Conservation (phyloP, 2,329 filamentous ascomycete species). For the Aureobasidium pullulans region DNA sequence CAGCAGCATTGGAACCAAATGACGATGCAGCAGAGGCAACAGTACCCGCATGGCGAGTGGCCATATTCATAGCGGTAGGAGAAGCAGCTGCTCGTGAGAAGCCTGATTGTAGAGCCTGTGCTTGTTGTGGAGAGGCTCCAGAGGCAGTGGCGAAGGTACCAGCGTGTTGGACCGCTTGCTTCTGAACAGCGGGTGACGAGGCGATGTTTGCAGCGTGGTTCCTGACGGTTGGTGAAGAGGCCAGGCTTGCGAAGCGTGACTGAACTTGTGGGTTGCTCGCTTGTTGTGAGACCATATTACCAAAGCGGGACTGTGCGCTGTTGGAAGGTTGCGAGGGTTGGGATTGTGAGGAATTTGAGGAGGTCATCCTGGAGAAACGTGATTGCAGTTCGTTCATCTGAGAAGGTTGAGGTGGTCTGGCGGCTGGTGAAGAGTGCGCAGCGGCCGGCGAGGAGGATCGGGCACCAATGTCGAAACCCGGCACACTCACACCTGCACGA, state of each 20-base stretch:
- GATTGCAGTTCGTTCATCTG: constrained; percentile 62
- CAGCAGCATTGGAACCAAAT: constrained; percentile 22
- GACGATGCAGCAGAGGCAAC: constrained; percentile 16
- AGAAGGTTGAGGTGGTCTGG: constrained; percentile 28
- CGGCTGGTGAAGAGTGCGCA: constrained; percentile 24
- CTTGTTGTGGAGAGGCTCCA: constrained; percentile 2
- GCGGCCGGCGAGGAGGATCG: constrained; percentile 21
- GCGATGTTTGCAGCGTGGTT: constrained; percentile 1
- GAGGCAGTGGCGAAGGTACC: neutral
- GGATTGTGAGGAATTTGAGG: constrained; percentile 21
- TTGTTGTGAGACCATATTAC: constrained; percentile 20
- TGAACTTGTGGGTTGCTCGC: constrained; percentile 58
- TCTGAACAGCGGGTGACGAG: constrained; percentile 1
- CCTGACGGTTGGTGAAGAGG: constrained; percentile 45
- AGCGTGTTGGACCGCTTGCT: constrained; percentile 5
- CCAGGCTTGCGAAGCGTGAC: constrained; percentile 54
- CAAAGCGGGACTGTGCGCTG: neutral
- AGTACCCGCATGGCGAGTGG: neutral
- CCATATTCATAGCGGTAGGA: neutral
- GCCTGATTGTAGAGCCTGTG: constrained; percentile 5
- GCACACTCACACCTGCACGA: constrained; percentile 69
- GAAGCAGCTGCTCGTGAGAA: constrained; percentile 5
- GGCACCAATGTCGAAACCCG: constrained; percentile 64
- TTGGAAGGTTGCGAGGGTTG: constrained; percentile 7
- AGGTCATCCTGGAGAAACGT: constrained; percentile 46